Percentiles rank a stretch among this genome's conserved stretches.
These are phyloP conservation scores for Aegilops longissima DNA, from an alignment of 176 grass and related monocot genomes.

Conservation along the genomic window DNA sequence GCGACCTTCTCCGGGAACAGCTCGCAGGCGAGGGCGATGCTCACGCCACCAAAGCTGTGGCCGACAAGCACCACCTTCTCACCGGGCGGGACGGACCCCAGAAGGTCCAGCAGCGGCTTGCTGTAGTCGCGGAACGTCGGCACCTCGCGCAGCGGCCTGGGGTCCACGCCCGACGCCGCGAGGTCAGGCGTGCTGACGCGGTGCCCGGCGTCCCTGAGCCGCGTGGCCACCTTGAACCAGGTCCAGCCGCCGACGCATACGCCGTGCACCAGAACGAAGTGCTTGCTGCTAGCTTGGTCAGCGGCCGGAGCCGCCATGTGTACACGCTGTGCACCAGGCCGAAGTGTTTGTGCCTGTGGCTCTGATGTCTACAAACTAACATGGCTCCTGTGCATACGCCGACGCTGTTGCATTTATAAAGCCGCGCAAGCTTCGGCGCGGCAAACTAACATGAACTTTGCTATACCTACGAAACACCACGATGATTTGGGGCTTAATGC, in stretches of 20 bases:
- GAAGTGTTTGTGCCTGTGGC: too few species aligned
- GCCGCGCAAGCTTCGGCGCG: too few species aligned
- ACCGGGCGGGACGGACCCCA: conserved; percentile 36
- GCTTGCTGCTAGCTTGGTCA: neutral
- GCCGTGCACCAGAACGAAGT: conserved; percentile 76
- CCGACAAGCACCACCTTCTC: conserved; percentile 72
- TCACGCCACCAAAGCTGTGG: conserved; percentile 74
- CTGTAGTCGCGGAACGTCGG: conserved; percentile 70
- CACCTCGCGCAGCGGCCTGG: conserved; percentile 48
- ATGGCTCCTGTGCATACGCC: too few species aligned
- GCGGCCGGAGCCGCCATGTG: too few species aligned
- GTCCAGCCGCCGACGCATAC: conserved; percentile 67
- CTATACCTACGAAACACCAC: too few species aligned
- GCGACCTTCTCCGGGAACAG: conserved; percentile 77
- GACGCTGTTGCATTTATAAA: too few species aligned
- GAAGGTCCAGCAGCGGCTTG: conserved; percentile 54
- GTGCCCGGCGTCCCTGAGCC: conserved; percentile 54
- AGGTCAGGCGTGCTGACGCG: conserved; percentile 64
- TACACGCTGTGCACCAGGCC: too few species aligned
- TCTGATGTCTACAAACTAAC: too few species aligned
- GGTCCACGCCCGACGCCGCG: conserved; percentile 63
- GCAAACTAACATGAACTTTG: too few species aligned
- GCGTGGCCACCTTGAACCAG: conserved; percentile 70
- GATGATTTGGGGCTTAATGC: too few species aligned
- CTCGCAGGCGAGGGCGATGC: conserved; percentile 64